Evolutionary conservation across 306 rosid species (phyloP).

Genomic region (Astragalus membranaceus): DNA sequence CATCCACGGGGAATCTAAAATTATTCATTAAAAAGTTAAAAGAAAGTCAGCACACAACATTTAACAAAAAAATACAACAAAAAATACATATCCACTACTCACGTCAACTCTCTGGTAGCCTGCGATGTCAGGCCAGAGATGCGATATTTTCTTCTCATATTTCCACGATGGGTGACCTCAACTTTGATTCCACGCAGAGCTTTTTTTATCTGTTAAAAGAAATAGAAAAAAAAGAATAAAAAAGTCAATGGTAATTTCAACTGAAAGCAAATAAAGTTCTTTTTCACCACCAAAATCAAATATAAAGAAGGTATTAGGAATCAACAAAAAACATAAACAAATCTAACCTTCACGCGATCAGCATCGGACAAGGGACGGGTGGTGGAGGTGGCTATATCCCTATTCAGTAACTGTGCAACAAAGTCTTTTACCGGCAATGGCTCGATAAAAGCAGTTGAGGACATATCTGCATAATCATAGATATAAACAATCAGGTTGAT

Average conservation of each 20-base stretch:
- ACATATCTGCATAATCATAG: constrained; percentile 69
- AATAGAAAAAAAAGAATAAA: background rate
- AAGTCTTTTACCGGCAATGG: constrained; percentile 92
- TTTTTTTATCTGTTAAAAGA: constrained; percentile 65
- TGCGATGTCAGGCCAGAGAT: constrained; percentile 89
- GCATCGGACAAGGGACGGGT: constrained; percentile 80
- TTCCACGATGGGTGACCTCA: constrained; percentile 95
- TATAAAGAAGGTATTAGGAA: background rate
- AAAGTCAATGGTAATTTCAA: too few species aligned
- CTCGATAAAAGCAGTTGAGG: constrained; percentile 93
- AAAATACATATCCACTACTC: constrained; percentile 8
- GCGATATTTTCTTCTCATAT: constrained; percentile 90
- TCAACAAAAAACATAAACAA: background rate
- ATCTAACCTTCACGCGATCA: constrained; percentile 81
- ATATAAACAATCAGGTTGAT: background rate
- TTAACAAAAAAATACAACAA: background rate
- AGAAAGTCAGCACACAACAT: background rate
- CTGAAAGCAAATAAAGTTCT: too few species aligned
- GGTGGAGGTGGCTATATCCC: constrained; percentile 46
- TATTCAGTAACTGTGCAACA: constrained; percentile 67
- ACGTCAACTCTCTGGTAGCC: constrained; percentile 92
- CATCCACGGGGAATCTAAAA: constrained; percentile 87
- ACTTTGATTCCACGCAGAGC: constrained; percentile 94
- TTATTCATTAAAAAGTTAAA: background rate
- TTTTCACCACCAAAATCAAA: too few species aligned